Evolutionary conservation across 208 protist genomes (phyloP).

Genomic region (Acanthamoeba castellanii): DNA sequence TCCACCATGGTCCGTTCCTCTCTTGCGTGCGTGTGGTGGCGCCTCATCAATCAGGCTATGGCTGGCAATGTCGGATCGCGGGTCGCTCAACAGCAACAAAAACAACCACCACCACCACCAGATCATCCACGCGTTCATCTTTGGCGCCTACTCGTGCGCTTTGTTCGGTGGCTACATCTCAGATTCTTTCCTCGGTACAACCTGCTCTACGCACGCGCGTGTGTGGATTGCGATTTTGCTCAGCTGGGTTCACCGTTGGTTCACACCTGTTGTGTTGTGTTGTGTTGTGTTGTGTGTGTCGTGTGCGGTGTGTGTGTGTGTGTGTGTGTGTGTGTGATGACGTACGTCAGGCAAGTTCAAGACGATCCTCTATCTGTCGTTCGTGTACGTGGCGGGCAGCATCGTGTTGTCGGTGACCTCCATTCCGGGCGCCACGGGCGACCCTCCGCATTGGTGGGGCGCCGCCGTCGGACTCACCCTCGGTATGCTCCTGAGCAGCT

Average conservation of each 20-base stretch:
- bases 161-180: slow-evolving; percentile 84
- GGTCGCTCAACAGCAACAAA: neutral
- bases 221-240: too few species aligned
- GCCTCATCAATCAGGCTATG: neutral
- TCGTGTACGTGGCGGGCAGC: slow-evolving; percentile 86
- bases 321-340: slow-evolving; percentile 26
- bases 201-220: neutral
- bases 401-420: slow-evolving; percentile 84
- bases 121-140: slow-evolving; percentile 85
- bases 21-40: neutral
- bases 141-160: slow-evolving; percentile 82
- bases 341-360: slow-evolving; percentile 84
- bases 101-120: neutral
- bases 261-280: too few species aligned
- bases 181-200: slow-evolving; percentile 77
- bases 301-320: neutral
- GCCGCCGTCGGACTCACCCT: slow-evolving; percentile 64
- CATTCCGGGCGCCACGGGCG: slow-evolving; percentile 82
- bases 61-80: neutral
- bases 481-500: neutral
- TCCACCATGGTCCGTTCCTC: slow-evolving; percentile 16
- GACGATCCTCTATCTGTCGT: slow-evolving; percentile 86
- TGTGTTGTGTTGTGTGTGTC: too few species aligned
- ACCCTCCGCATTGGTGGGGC: slow-evolving; percentile 82
- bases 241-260: neutral